These are phyloP conservation scores for Colletotrichum chrysophilum DNA, from an alignment of 2,329 filamentous ascomycete species.

Conservation along the genomic window DNA sequence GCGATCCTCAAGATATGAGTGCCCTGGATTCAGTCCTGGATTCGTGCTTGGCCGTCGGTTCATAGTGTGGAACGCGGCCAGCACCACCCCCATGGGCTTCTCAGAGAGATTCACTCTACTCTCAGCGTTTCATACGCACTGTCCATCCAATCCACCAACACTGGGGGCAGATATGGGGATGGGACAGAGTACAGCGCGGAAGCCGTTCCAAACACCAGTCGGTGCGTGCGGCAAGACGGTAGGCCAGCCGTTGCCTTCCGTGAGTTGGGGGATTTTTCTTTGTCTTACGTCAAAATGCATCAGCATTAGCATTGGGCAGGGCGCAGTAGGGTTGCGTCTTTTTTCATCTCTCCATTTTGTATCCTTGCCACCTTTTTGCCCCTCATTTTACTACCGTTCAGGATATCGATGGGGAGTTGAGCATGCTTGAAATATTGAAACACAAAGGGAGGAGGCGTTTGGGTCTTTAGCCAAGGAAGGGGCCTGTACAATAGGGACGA, in stretches of 20 bases:
- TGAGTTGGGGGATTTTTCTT: neutral
- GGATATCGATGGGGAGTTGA: neutral
- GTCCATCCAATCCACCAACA: neutral
- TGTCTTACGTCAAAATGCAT: neutral
- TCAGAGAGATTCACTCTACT: neutral
- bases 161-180: constrained; percentile 10
- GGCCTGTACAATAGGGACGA: constrained; percentile 21
- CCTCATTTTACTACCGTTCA: neutral
- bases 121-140: constrained; percentile 4
- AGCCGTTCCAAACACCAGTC: neutral
- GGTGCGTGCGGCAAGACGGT: neutral
- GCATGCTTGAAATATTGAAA: neutral
- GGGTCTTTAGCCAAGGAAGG: constrained; percentile 10
- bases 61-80: constrained; percentile 19
- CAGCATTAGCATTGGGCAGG: constrained; percentile 15
- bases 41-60: constrained; percentile 56
- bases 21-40: constrained; percentile 63
- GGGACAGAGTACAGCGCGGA: neutral
- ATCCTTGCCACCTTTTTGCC: neutral
- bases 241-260: neutral
- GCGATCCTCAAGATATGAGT: constrained; percentile 54
- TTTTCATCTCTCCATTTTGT: neutral
- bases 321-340: neutral
- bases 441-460: constrained; percentile 14
- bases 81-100: neutral